Conservation (phyloP, 495 filamentous ascomycete genomes). For the Neurospora sp. region DNA sequence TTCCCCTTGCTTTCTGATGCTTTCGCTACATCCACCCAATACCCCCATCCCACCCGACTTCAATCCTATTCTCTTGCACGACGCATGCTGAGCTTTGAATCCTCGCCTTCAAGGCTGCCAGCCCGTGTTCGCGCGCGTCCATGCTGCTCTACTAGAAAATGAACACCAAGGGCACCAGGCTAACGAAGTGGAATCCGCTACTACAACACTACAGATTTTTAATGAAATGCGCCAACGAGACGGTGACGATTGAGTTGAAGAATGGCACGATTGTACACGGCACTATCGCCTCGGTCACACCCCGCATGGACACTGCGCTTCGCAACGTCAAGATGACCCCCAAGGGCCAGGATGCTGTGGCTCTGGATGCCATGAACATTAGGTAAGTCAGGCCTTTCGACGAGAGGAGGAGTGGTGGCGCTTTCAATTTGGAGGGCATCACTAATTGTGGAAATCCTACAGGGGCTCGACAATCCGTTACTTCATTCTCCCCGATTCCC, state of each 20-base stretch:
- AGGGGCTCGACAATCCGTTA: slow-evolving; percentile 89
- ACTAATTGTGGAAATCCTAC: slow-evolving; percentile 8
- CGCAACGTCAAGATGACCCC: slow-evolving; percentile 92
- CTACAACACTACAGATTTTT: slow-evolving; percentile 56
- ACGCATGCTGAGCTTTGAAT: slow-evolving; percentile 13
- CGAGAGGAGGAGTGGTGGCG: neutral
- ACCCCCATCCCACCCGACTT: neutral
- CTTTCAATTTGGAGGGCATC: neutral
- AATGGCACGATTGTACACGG: slow-evolving; percentile 95
- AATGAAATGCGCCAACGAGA: slow-evolving; percentile 98
- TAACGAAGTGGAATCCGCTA: slow-evolving; percentile 1
- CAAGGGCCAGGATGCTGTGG: slow-evolving; percentile 72
- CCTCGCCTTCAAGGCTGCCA: slow-evolving; percentile 16
- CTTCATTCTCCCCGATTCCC: slow-evolving; percentile 79
- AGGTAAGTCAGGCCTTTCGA: neutral
- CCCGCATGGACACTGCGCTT: slow-evolving; percentile 92
- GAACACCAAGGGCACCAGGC: neutral
- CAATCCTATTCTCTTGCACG: neutral
- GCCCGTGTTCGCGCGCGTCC: neutral
- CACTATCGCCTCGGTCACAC: slow-evolving; percentile 89
- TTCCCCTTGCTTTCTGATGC: neutral
- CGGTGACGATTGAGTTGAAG: slow-evolving; percentile 93
- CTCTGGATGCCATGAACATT: slow-evolving; percentile 92
- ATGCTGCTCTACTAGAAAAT: slow-evolving; percentile 1
- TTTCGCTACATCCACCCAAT: slow-evolving; percentile 5